Evolutionary conservation across 148 eudicot genomes (phyloP).

Genomic region (Vaccinium vitisidaea): DNA sequence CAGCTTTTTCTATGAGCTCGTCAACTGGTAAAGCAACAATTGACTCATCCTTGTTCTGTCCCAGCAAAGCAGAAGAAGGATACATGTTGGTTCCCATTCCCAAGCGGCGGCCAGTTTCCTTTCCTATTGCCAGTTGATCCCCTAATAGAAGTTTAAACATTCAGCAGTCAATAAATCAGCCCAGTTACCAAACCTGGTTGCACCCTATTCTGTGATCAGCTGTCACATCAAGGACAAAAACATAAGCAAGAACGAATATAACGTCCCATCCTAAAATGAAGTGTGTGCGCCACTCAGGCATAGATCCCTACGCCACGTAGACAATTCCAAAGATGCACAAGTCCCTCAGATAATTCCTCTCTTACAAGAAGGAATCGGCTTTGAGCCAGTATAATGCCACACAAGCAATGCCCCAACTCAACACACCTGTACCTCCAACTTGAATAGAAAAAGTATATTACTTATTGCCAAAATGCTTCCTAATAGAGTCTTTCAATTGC

Average conservation of each 20-base stretch:
- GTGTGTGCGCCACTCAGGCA: background rate
- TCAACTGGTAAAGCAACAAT: slow-evolving; percentile 88
- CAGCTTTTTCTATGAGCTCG: slow-evolving; percentile 96
- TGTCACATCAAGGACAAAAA: background rate
- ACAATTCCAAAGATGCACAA: background rate
- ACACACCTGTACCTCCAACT: background rate
- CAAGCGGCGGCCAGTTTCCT: slow-evolving; percentile 96
- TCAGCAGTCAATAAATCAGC: slow-evolving; percentile 15
- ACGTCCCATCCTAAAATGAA: background rate
- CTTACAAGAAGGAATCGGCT: background rate
- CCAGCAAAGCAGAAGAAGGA: slow-evolving; percentile 95
- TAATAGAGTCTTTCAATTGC: background rate
- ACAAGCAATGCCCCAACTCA: background rate
- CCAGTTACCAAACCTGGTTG: background rate
- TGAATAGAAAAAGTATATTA: background rate
- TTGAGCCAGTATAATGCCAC: background rate
- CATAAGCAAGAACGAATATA: background rate
- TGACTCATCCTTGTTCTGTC: slow-evolving; percentile 93
- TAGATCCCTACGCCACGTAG: background rate
- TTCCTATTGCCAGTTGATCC: slow-evolving; percentile 95
- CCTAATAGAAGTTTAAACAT: slow-evolving; percentile 39
- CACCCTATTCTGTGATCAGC: background rate
- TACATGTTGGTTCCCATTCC: slow-evolving; percentile 99
- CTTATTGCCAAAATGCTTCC: background rate
- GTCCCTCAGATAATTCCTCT: background rate